Percentiles rank a stretch among this genome's conserved stretches.
phyloP scores from a whole-genome alignment of 2,329 filamentous ascomycete genomes.

The Diplocarpon rosae region DNA sequence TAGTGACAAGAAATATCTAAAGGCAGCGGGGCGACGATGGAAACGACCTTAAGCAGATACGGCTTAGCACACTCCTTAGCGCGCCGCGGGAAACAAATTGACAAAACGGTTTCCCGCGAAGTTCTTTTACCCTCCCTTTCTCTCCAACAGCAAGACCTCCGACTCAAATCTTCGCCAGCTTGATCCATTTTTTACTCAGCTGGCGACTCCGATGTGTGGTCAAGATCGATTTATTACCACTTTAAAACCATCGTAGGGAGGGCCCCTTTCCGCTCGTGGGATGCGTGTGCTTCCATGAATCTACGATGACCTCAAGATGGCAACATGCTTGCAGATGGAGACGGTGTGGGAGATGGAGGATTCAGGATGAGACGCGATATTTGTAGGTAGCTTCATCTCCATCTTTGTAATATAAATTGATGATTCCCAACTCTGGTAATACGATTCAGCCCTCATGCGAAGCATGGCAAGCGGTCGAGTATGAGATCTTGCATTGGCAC shows the following conservation, averaged over 20 bases:
- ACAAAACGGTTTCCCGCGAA: not conserved
- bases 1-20: slow-evolving; percentile 1
- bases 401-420: slow-evolving; percentile 13
- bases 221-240: slow-evolving; percentile 50
- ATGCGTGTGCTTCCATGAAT: slow-evolving; percentile 47
- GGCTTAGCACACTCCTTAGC: not conserved
- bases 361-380: not conserved
- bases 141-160: slow-evolving; percentile 49
- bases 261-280: slow-evolving; percentile 32
- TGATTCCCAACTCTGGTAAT: slow-evolving; percentile 37
- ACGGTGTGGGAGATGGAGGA: not conserved
- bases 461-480: slow-evolving; percentile 34
- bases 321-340: slow-evolving; percentile 32
- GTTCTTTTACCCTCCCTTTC: slow-evolving; percentile 27
- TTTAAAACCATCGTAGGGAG: slow-evolving; percentile 80
- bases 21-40: slow-evolving; percentile 1
- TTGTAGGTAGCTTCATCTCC: slow-evolving; percentile 4
- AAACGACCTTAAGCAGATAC: not conserved
- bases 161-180: slow-evolving; percentile 66
- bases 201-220: slow-evolving; percentile 64
- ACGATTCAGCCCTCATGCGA: slow-evolving; percentile 38
- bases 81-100: not conserved
- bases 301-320: slow-evolving; percentile 58
- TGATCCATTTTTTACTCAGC: slow-evolving; percentile 42
- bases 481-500: slow-evolving; percentile 30